These are phyloP conservation scores for Botrytis aclada DNA, from an alignment of 2,329 filamentous ascomycete genomes.

Conservation along the genomic window DNA sequence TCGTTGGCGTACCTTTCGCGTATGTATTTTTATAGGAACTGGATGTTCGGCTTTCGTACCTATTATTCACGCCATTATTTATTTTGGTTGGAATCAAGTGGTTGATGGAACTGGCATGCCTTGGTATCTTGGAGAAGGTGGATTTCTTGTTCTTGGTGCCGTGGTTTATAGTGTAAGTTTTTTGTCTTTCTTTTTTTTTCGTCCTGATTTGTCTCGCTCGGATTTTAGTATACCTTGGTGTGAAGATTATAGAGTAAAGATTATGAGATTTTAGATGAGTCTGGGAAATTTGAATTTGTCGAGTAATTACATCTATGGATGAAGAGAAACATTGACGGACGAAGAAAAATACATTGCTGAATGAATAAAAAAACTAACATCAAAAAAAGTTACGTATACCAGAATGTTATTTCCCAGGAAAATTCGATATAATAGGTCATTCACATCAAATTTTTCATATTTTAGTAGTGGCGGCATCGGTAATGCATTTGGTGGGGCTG, in stretches of 20 bases:
- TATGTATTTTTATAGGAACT: slow-evolving; percentile 9
- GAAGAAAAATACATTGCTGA: not conserved
- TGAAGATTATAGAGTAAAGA: not conserved
- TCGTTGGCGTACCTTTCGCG: slow-evolving; percentile 9
- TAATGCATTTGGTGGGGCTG: slow-evolving; percentile 17
- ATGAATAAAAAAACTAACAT: not conserved
- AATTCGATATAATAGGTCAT: slow-evolving; percentile 29
- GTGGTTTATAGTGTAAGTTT: slow-evolving; percentile 18
- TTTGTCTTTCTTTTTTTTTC: not conserved
- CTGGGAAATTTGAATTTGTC: not conserved
- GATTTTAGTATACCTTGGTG: not conserved
- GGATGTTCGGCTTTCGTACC: slow-evolving; percentile 8
- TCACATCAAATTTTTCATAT: slow-evolving; percentile 34
- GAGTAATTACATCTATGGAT: not conserved
- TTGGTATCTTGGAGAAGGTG: slow-evolving; percentile 27
- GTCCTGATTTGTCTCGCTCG: not conserved
- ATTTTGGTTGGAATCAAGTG: slow-evolving; percentile 14
- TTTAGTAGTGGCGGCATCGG: slow-evolving; percentile 22
- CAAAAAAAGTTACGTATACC: slow-evolving; percentile 23
- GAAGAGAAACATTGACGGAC: too few species aligned
- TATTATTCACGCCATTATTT: slow-evolving; percentile 13
- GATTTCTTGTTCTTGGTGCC: slow-evolving; percentile 21
- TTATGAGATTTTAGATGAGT: too few species aligned
- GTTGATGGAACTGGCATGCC: slow-evolving; percentile 22
- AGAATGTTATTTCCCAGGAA: slow-evolving; percentile 24